These are phyloP conservation scores for Knufia fluminis DNA, from an alignment of 2,329 filamentous ascomycete genomes.

Conservation along the genomic window DNA sequence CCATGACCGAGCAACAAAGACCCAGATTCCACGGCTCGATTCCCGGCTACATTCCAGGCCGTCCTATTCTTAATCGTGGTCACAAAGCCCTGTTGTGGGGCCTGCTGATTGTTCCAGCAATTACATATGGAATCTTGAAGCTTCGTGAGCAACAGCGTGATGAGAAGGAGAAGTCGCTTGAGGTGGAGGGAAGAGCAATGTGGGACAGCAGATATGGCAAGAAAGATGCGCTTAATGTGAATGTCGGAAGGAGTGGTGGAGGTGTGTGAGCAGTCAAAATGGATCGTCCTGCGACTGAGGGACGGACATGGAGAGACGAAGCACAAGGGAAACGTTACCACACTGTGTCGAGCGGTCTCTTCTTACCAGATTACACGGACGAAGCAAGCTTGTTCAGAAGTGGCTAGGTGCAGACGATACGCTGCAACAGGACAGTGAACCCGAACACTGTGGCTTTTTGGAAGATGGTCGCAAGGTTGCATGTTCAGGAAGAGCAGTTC, in stretches of 20 bases:
- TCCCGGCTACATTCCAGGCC: constrained; percentile 7
- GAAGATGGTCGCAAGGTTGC: no score
- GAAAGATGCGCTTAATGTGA: background rate
- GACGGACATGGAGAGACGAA: no score
- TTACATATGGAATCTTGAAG: constrained; percentile 8
- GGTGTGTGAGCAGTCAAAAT: background rate
- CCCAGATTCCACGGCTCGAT: constrained; percentile 6
- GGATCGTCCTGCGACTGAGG: no score
- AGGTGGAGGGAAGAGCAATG: constrained; percentile 9
- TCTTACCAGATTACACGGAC: no score
- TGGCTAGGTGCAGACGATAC: no score
- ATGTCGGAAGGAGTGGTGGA: constrained; percentile 4
- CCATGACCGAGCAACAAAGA: background rate
- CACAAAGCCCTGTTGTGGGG: constrained; percentile 4
- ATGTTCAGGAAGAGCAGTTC: no score
- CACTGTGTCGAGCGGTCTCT: no score
- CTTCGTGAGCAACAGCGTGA: background rate
- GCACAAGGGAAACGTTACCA: no score
- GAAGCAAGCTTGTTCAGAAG: no score
- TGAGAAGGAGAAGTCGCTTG: constrained; percentile 6
- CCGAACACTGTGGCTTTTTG: no score
- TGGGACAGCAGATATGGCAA: constrained; percentile 5
- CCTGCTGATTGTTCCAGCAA: constrained; percentile 1
- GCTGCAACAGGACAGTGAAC: no score
- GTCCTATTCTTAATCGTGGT: constrained; percentile 1